Evolutionary conservation across 441 rosid species (phyloP).

Genomic region (Croton laevigatus): DNA sequence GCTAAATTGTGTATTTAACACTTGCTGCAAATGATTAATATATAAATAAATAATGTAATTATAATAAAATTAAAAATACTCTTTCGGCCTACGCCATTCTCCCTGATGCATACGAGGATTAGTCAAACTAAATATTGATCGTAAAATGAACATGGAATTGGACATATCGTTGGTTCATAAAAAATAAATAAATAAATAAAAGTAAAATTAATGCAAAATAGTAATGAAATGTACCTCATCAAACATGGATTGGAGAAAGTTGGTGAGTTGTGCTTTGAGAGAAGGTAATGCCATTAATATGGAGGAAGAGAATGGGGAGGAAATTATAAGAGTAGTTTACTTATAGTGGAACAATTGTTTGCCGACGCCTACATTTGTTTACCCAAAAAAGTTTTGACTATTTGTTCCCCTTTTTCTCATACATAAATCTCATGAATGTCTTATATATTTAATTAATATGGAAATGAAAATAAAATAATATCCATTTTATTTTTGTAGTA

Average conservation of each 20-base stretch:
- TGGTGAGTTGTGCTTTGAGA: conserved; percentile 24
- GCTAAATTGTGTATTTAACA: conserved; percentile 33
- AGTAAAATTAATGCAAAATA: too few relatives aligned
- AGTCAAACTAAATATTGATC: too few relatives aligned
- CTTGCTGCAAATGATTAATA: conserved; percentile 23
- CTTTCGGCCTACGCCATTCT: not conserved
- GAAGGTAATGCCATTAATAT: conserved; percentile 28
- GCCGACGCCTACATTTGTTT: conserved; percentile 8
- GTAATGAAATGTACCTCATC: conserved; percentile 35
- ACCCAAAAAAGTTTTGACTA: not conserved
- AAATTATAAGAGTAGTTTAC: not conserved
- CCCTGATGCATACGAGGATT: too few relatives aligned
- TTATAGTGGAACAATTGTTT: conserved; percentile 12
- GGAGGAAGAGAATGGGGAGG: too few relatives aligned
- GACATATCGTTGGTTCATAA: too few relatives aligned
- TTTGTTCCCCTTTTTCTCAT: not conserved
- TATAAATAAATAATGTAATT: not conserved
- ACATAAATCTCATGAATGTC: not conserved
- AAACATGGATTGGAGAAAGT: conserved; percentile 31
- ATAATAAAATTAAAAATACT: not conserved
- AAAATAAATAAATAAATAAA: too few relatives aligned
- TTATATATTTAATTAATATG: too few relatives aligned
- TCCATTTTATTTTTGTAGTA: too few relatives aligned
- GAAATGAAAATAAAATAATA: too few relatives aligned
- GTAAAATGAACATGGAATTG: not conserved